These are phyloP conservation scores for Trypanosoma brucei DNA, from an alignment of 208 protist genomes.

Conservation along the genomic window DNA sequence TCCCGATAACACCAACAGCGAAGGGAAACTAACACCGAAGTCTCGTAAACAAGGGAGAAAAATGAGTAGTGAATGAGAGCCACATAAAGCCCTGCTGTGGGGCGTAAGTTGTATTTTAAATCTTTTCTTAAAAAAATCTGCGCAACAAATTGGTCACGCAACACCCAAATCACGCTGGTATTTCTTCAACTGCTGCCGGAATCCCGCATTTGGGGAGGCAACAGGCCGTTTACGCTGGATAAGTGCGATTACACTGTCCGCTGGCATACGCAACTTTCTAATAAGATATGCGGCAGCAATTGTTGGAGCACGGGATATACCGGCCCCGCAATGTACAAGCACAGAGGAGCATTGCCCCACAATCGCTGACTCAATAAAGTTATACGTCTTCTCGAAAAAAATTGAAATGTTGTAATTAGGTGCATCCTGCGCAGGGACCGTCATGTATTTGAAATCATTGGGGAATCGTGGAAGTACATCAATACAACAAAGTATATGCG, in stretches of 20 bases:
- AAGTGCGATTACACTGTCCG: slow-evolving; percentile 41
- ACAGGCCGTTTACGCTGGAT: slow-evolving; percentile 40
- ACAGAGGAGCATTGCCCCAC: slow-evolving; percentile 41
- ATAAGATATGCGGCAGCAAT: slow-evolving; percentile 75
- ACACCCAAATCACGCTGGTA: slow-evolving; percentile 27
- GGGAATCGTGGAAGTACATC: slow-evolving; percentile 47
- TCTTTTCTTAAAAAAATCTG: background rate
- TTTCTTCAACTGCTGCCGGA: slow-evolving; percentile 44
- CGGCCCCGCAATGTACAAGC: slow-evolving; percentile 80
- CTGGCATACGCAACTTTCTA: slow-evolving; percentile 49
- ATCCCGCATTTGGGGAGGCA: slow-evolving; percentile 67
- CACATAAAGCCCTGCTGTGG: too few relatives aligned
- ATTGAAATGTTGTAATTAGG: slow-evolving; percentile 40
- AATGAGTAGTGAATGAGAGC: too few relatives aligned
- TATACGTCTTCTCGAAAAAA: slow-evolving; percentile 53
- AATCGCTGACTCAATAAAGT: slow-evolving; percentile 71
- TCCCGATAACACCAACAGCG: too few relatives aligned
- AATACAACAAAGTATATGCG: slow-evolving; percentile 75
- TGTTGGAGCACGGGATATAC: slow-evolving; percentile 77
- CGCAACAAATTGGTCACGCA: background rate
- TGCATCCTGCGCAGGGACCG: slow-evolving; percentile 38
- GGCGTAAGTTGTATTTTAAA: background rate
- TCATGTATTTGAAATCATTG: slow-evolving; percentile 52
- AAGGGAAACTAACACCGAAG: too few relatives aligned
- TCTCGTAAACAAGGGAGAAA: too few relatives aligned